These are phyloP conservation scores for Sporothrix mexicana DNA, from an alignment of 2,329 filamentous ascomycete species.

Conservation along the genomic window DNA sequence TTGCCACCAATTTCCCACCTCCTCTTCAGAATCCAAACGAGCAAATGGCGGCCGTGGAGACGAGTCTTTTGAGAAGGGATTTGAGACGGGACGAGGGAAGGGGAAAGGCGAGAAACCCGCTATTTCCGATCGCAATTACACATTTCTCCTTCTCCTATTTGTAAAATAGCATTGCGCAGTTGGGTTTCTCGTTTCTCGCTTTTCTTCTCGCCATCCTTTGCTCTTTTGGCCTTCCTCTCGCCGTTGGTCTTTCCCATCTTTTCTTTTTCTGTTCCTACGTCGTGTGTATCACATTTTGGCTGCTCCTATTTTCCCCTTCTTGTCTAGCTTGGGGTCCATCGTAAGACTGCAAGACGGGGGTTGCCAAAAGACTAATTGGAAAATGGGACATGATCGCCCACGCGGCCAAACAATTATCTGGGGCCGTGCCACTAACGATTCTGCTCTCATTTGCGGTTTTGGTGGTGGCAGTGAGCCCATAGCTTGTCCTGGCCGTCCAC, in stretches of 20 bases:
- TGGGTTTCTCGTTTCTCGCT: neutral
- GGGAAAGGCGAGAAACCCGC: neutral
- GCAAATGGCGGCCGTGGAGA: neutral
- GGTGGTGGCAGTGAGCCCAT: neutral
- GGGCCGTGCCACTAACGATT: constrained; percentile 3
- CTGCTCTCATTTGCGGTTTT: neutral
- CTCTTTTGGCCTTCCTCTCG: neutral
- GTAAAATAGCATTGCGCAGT: neutral
- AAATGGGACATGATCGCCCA: constrained; percentile 16
- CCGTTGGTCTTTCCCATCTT: neutral
- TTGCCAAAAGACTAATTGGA: neutral
- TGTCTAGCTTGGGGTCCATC: constrained; percentile 14
- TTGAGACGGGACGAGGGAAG: neutral
- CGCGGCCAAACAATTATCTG: constrained; percentile 1
- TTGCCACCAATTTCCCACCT: constrained; percentile 14
- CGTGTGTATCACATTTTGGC: neutral
- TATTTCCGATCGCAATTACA: constrained; percentile 21
- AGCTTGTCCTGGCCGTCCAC: neutral
- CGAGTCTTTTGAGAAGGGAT: neutral
- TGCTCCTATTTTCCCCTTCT: neutral
- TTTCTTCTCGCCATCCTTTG: neutral
- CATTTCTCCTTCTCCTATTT: neutral
- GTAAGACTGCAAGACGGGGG: neutral
- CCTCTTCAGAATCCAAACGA: neutral
- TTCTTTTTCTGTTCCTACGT: neutral